phyloP scores from a whole-genome alignment of 2,329 filamentous ascomycete genomes.

The Fusarium xyrophilum region DNA sequence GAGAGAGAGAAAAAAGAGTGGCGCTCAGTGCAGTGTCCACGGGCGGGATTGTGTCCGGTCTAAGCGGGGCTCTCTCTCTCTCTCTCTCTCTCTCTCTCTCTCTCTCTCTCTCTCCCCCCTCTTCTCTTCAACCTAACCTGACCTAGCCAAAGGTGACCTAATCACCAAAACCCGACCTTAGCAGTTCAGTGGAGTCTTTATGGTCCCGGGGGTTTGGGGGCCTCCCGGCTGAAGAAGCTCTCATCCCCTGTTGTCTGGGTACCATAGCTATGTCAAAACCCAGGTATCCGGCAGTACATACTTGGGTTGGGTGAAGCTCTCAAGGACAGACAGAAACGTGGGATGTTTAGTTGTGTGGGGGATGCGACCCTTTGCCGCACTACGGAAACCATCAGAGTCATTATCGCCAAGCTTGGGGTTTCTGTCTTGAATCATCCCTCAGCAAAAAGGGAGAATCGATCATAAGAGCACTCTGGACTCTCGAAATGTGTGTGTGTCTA shows the following conservation, averaged over 20 bases:
- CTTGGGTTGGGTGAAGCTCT: conserved; percentile 9
- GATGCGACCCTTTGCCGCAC: conserved; percentile 29
- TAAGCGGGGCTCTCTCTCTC: conserved; percentile 25
- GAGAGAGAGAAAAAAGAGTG: conserved; percentile 8
- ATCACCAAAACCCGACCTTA: conserved; percentile 19
- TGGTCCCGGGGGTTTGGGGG: conserved; percentile 15
- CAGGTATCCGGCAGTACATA: conserved; percentile 7
- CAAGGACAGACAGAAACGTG: conserved; percentile 1
- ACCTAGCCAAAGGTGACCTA: conserved; percentile 1
- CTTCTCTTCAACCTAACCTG: conserved; percentile 1
- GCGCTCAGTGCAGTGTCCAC: conserved; percentile 9
- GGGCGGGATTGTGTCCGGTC: conserved; percentile 29
- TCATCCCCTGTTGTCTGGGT: conserved; percentile 29
- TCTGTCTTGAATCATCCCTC: conserved; percentile 7
- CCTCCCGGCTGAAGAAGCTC: conserved; percentile 18
- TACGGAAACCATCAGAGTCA: conserved; percentile 2
- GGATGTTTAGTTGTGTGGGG: neutral
- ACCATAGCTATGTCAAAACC: conserved; percentile 28
- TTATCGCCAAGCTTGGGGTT: neutral
- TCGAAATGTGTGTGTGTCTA: neutral
- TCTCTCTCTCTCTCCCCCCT: conserved; percentile 1
- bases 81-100: neutral
- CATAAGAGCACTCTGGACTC: neutral
- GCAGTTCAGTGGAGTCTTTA: conserved; percentile 19
- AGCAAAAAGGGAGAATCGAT: conserved; percentile 8